Percentiles rank a stretch among this genome's conserved stretches.
phyloP scores from a whole-genome alignment of 2,329 filamentous ascomycete species.

The Penicillium psychrosexuale region DNA sequence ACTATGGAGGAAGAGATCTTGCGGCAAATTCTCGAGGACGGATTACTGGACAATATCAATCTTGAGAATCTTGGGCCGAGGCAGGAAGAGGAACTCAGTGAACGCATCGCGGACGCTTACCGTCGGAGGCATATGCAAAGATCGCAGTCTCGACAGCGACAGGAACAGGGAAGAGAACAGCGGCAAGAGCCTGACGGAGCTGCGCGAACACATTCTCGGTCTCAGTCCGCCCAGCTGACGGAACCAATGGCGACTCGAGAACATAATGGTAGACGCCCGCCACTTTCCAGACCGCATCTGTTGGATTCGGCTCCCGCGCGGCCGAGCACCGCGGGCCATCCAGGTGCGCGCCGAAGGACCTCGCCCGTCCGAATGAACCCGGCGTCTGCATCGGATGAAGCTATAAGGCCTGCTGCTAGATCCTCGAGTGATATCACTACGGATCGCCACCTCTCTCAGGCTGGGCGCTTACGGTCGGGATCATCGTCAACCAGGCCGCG shows the following conservation, averaged over 20 bases:
- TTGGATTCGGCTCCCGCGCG: slow-evolving; percentile 30
- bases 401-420: slow-evolving; percentile 31
- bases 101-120: slow-evolving; percentile 86
- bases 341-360: slow-evolving; percentile 32
- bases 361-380: slow-evolving; percentile 34
- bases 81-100: slow-evolving; percentile 85
- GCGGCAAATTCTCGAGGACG: slow-evolving; percentile 82
- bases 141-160: slow-evolving; percentile 37
- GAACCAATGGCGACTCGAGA: slow-evolving; percentile 21
- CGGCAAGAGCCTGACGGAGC: slow-evolving; percentile 31
- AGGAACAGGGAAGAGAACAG: slow-evolving; percentile 31
- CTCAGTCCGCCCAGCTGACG: slow-evolving; percentile 29
- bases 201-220: slow-evolving; percentile 28
- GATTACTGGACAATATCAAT: slow-evolving; percentile 82
- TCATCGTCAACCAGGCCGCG: slow-evolving; percentile 27
- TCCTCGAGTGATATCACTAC: slow-evolving; percentile 39
- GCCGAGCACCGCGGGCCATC: slow-evolving; percentile 26
- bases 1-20: slow-evolving; percentile 83
- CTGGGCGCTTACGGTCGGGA: slow-evolving; percentile 24
- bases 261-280: slow-evolving; percentile 22
- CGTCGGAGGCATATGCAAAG: slow-evolving; percentile 63
- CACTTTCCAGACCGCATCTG: slow-evolving; percentile 34
- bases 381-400: slow-evolving; percentile 36
- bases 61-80: slow-evolving; percentile 78
- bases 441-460: slow-evolving; percentile 30